Percentiles rank a stretch among this genome's conserved stretches.
phyloP scores from a whole-genome alignment of 345 rosid species.

The Noccaea caerulescens region DNA sequence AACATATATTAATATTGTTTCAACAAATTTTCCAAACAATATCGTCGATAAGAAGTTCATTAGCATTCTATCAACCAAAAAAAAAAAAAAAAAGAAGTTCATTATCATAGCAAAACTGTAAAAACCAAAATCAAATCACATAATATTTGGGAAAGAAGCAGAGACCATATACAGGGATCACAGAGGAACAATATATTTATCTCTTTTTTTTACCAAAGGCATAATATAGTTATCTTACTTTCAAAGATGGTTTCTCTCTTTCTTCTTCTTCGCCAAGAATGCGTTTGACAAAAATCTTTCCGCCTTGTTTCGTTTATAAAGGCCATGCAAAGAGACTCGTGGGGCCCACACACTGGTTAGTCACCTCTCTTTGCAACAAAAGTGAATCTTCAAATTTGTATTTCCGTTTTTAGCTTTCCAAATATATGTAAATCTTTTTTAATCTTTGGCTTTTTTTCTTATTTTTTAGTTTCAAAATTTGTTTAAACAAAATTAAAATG shows the following conservation, averaged over 20 bases:
- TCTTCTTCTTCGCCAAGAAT: neutral
- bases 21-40: neutral
- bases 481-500: too few species aligned
- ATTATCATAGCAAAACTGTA: neutral
- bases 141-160: neutral
- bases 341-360: too few species aligned
- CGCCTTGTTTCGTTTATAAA: neutral
- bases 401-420: constrained; percentile 2
- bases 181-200: neutral
- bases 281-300: neutral
- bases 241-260: neutral
- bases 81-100: neutral
- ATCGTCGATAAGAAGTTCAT: neutral
- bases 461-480: too few species aligned
- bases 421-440: too few species aligned
- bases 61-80: neutral
- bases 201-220: too few species aligned
- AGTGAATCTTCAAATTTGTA: neutral
- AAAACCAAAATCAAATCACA: neutral
- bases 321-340: neutral
- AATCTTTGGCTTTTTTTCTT: too few species aligned
- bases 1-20: neutral
- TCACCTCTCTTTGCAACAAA: neutral
- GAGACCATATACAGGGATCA: neutral
- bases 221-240: neutral